Evolutionary conservation across 176 grass and related monocot species (phyloP).

Genomic region (Bolboschoenus planiculmis): DNA sequence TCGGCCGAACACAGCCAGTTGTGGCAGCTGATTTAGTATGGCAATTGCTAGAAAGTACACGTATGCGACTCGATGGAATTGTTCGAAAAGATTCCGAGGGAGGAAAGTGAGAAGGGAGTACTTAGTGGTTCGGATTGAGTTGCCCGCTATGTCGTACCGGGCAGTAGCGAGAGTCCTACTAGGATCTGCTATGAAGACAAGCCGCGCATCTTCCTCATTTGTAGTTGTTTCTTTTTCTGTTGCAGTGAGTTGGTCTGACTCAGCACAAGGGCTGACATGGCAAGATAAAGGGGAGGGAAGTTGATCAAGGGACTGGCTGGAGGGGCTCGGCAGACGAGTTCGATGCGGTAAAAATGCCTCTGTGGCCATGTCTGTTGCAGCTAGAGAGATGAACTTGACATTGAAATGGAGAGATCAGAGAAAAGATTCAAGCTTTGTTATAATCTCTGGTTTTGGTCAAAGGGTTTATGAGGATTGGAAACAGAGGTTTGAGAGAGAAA

Average conservation of each 20-base stretch:
- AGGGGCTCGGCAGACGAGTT: not conserved
- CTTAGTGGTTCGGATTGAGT: conserved; percentile 81
- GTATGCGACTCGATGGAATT: conserved; percentile 93
- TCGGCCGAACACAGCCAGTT: conserved; percentile 56
- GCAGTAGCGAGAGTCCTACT: conserved; percentile 29
- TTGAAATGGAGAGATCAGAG: not conserved
- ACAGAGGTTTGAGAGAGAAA: too few relatives aligned
- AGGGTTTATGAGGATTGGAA: conserved; percentile 5
- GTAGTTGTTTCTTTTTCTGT: conserved; percentile 51
- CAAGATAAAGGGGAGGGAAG: not conserved
- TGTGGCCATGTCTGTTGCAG: not conserved
- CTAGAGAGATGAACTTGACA: not conserved
- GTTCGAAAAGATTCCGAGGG: conserved; percentile 91
- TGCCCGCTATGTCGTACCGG: conserved; percentile 50
- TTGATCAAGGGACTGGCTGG: not conserved
- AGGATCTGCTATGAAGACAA: conserved; percentile 51
- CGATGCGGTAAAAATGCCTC: not conserved
- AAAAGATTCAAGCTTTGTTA: not conserved
- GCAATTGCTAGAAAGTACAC: conserved; percentile 92
- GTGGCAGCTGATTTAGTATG: conserved; percentile 89
- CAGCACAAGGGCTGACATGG: conserved; percentile 32
- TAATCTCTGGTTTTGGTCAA: not conserved
- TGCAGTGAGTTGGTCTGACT: conserved; percentile 37
- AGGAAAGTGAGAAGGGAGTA: conserved; percentile 87
- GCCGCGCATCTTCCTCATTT: conserved; percentile 65